phyloP scores from a whole-genome alignment of 2,329 filamentous ascomycete genomes.

The Mariannaea sp. region DNA sequence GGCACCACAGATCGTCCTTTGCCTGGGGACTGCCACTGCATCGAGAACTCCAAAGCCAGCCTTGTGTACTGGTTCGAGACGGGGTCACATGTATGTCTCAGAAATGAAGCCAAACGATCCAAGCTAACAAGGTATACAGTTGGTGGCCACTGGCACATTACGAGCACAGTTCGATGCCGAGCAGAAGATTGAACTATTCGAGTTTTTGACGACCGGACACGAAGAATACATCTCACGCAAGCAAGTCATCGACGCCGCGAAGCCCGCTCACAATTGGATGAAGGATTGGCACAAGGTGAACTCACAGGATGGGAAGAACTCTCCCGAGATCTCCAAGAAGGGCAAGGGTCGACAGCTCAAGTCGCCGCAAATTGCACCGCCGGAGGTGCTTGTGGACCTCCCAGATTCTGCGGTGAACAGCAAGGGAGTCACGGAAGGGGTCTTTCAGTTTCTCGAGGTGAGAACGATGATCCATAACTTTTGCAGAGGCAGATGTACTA shows the following conservation, averaged over 20 bases:
- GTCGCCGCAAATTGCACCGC: slow-evolving; percentile 62
- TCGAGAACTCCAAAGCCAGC: slow-evolving; percentile 77
- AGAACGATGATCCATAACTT: slow-evolving; percentile 28
- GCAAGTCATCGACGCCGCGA: slow-evolving; percentile 64
- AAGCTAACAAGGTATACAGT: slow-evolving; percentile 51
- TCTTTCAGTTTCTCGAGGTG: slow-evolving; percentile 70
- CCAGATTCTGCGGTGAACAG: slow-evolving; percentile 63
- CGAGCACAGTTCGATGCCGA: slow-evolving; percentile 78
- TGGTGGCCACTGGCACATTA: slow-evolving; percentile 77
- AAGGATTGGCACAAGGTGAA: slow-evolving; percentile 69
- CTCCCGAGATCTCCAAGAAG: slow-evolving; percentile 72
- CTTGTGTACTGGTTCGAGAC: slow-evolving; percentile 90
- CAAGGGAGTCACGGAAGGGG: slow-evolving; percentile 64
- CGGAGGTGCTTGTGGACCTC: slow-evolving; percentile 61
- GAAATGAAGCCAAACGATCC: neutral
- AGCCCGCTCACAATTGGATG: slow-evolving; percentile 66
- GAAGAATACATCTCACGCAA: slow-evolving; percentile 83
- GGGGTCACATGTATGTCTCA: slow-evolving; percentile 72
- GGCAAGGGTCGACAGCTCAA: slow-evolving; percentile 62
- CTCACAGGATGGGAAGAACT: slow-evolving; percentile 59
- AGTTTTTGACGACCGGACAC: slow-evolving; percentile 76
- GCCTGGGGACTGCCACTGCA: slow-evolving; percentile 68
- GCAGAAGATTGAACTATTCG: slow-evolving; percentile 82
- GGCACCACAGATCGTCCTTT: slow-evolving; percentile 59
- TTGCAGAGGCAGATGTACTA: slow-evolving; percentile 30